Base-by-base conservation (phyloP, 2,329 filamentous ascomycete genomes). In the Colletotrichum sp. region DNA sequence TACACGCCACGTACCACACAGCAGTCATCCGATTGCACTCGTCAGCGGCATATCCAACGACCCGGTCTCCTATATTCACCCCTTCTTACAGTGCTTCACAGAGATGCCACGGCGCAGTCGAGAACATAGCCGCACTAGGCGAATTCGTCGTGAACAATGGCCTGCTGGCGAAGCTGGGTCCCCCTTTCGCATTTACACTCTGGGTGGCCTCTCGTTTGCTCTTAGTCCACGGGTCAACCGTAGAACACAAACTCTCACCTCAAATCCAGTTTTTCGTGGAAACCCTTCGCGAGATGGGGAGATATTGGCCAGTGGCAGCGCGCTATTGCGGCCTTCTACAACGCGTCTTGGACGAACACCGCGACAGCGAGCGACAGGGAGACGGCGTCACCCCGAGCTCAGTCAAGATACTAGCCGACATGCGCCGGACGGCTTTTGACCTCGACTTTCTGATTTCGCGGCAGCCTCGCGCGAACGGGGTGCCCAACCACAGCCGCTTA, bases 1-100 rank as follows among this genome's bases (percentile, higher is more conserved):
- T 98, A 34, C 96, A 98, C 82, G 94, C 95, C 6, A 96, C 95
- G 1, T 98, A 96, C 81, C 95, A 98, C 84, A 98, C 95, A 1
- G 94, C 96, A 62, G 93, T 98, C 10, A 98, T 98, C 79, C 93
- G 96, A 44, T 89, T 98, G 28, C 96, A 98, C 86, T 98, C 96
- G 0, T 98, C 95, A 2, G 95, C 96, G 8, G 96, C 96, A 3
- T 98, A 98, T 83, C 96, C 96, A 5, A 98, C 95, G 6, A 97
- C 95, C 5, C 91, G 95, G 36, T 98, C 95, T 2, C 93, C 94
- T 15, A 96, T 98, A 68, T 98, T 98, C 86, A 96, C 95, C 0
- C 95, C 96, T 0, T 98, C 95, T 0, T 98, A 95, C 83, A 95
- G 93, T 80, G 96, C 96, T 34, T 94, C 92, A 70, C 95, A 98